Evolutionary conservation across 306 rosid species (phyloP), one percentile per base, ranked within the genome.

Genomic region (Quercus variabilis): DNA sequence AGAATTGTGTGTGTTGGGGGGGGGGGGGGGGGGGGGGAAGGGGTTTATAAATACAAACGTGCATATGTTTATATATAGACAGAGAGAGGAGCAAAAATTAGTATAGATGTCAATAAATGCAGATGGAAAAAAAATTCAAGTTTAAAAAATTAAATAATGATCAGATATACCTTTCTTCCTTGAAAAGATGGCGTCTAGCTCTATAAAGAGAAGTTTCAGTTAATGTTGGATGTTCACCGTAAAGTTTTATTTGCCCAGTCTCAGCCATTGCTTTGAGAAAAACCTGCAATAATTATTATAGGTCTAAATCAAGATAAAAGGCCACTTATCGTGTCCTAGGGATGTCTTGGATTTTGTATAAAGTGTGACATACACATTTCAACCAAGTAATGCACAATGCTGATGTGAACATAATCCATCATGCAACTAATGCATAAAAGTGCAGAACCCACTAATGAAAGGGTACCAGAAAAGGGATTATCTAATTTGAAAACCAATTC

Each of bases 251-350:
- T 82, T 90, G 97, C 71, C 98, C 99, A 46, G 96, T 91, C 88
- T 91, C 94, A 56, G 98, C 98, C 98, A 95, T 95, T 76, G 98
- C 99, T 87, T 93, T 93, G 83, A 95, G 90, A 85, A 95, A 95
- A 85, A 90, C 99, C 99, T 93, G 88, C 73, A 82, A 30, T 78
- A 68, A 73, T 52, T 38, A 38, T 38, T 8, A 38, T 38, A 38
- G 56, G 10, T 41, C 72, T 57, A 58, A 55, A 55, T 82, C 55
- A 74, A 77, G 33, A 81, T 25, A 43, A 57, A 62, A 72, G 51
- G 72, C 71, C 63, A 28, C 55, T 52, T 75, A 63, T 12, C 38
- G 23, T 8, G 51, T 19, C n/a, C 62, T 17, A 49, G 54, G 31
- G 33, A 65, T 35, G 54, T 31, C 55, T 25, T 52, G 6, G 14